Evolutionary conservation across 192 early-diverging fungal genomes (phyloP), one percentile per base, ranked within the genome.

Genomic region (Lunasporangiospora selenospora): DNA sequence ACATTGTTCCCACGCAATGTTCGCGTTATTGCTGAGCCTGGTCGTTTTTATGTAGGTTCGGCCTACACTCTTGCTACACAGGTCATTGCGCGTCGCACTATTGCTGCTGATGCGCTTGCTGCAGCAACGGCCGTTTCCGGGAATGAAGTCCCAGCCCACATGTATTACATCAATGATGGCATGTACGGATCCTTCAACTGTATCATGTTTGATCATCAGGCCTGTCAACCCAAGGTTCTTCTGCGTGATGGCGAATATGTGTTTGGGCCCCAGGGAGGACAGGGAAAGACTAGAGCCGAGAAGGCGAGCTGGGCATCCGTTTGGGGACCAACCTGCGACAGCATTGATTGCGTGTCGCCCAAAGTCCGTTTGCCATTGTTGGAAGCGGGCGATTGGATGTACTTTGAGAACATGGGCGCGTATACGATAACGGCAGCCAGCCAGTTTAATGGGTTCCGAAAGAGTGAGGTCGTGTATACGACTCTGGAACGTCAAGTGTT

Each of bases 291-390:
- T 31, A 12, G 34, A 24, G 31, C 32, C 1, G 83, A 83, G 32
- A 47, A 44, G 0, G 78, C 70, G 47, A 89, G 81, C 64, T 58
- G 69, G 1, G 90, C 91, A 82, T 89, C 86, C 53, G 82, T 97
- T 40, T 99, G 95, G 95, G 97, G 97, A 16, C 97, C 95, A 19
- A 99, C 98, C 30, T 99, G 98, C 78, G 98, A 99, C 81, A 97
- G 95, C 19, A 96, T 98, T 58, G 97, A 99, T 83, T 95, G 92
- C 75, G 89, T 99, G 54, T 82, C 82, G 55, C 70, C 86, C 24
- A 77, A 85, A 33, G 67, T 80, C 6, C 46, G 43, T 40, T 82
- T 99, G 57, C 95, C 95, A 8, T 85, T 91, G 73, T 79, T 99
- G 75, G 82, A 92, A 42, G 83, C 94, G 43, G 98, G 96, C 33